Conservation (phyloP, 2,329 filamentous ascomycete genomes). For the Tolypocladium ovalisporum region DNA sequence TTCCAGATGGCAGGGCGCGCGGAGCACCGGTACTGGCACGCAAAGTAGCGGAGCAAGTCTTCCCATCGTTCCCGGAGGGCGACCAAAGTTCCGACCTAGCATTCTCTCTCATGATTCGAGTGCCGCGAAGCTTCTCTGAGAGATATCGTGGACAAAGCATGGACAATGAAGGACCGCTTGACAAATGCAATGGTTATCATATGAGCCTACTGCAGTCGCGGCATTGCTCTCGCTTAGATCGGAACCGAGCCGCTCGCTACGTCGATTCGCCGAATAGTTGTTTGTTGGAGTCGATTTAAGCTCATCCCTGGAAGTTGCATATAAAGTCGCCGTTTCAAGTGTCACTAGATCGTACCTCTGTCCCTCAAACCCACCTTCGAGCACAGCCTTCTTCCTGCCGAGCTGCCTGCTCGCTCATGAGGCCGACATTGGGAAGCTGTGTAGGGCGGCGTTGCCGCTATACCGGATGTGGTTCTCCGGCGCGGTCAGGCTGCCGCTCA, state of each 20-base stretch:
- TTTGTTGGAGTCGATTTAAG: neutral
- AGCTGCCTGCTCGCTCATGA: neutral
- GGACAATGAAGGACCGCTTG: neutral
- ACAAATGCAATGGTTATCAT: neutral
- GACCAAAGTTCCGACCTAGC: too few relatives aligned
- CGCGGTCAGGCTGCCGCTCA: neutral
- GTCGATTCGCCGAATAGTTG: neutral
- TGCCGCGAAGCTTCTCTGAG: neutral
- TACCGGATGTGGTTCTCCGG: neutral
- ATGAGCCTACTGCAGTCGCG: neutral
- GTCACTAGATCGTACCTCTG: neutral
- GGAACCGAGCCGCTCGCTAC: neutral
- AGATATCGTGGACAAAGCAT: neutral
- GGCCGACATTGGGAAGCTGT: neutral
- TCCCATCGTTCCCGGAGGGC: too few relatives aligned
- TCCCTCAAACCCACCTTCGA: neutral
- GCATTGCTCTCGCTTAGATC: too few relatives aligned
- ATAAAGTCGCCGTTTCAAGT: neutral
- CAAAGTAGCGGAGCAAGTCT: neutral
- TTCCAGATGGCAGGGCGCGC: neutral
- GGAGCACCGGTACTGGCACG: neutral
- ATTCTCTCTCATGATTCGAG: neutral
- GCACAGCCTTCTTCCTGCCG: neutral
- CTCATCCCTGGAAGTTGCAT: neutral
- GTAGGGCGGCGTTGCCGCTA: neutral